phyloP scores from a whole-genome alignment of 768 basidiomycete genomes.

The Leccinellum luteum region DNA sequence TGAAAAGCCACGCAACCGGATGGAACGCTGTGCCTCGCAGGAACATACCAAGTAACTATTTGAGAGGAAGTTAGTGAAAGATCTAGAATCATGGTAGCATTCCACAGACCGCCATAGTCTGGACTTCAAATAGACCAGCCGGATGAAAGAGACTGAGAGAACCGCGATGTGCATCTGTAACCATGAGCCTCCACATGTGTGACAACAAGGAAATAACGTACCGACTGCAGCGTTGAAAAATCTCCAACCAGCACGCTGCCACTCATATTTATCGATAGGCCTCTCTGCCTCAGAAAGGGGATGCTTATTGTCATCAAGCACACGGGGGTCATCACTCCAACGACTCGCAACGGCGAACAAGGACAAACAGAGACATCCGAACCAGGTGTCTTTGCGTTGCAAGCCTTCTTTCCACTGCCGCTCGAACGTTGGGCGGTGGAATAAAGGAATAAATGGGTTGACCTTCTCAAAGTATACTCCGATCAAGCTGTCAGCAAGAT shows the following conservation, averaged over 20 bases:
- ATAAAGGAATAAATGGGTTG: slow-evolving; percentile 60
- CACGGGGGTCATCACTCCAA: slow-evolving; percentile 61
- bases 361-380: slow-evolving; percentile 56
- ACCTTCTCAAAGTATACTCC: slow-evolving; percentile 63
- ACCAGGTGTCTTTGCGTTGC: slow-evolving; percentile 56
- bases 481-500: slow-evolving; percentile 59
- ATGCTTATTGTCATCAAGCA: slow-evolving; percentile 38
- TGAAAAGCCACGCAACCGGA: slow-evolving; percentile 52
- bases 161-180: slow-evolving; percentile 48
- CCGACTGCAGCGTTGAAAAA: slow-evolving; percentile 59
- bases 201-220: slow-evolving; percentile 23
- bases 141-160: slow-evolving; percentile 54
- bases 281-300: slow-evolving; percentile 19
- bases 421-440: slow-evolving; percentile 71
- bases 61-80: slow-evolving; percentile 8
- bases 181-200: slow-evolving; percentile 3
- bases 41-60: slow-evolving; percentile 54
- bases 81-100: not conserved
- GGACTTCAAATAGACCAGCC: slow-evolving; percentile 60
- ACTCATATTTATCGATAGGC: slow-evolving; percentile 35
- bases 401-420: slow-evolving; percentile 54
- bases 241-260: slow-evolving; percentile 57
- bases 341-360: slow-evolving; percentile 71
- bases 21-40: slow-evolving; percentile 47
- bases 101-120: slow-evolving; percentile 48